Conservation (phyloP, 768 basidiomycete species). For the Tubosaeta sp. region DNA sequence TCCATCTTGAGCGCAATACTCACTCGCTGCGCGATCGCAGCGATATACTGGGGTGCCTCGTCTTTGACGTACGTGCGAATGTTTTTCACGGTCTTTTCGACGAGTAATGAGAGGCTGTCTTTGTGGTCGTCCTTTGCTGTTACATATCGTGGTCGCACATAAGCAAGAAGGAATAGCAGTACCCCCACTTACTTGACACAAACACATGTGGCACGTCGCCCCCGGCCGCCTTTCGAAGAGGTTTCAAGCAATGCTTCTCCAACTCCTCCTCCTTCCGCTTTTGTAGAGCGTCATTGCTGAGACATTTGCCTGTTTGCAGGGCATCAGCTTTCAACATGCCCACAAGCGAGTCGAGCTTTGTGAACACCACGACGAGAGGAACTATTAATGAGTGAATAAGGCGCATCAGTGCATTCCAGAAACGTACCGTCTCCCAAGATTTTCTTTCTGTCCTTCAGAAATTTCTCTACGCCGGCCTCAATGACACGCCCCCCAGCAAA, state of each 20-base stretch:
- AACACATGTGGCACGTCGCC: background rate
- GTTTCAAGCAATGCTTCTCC: background rate
- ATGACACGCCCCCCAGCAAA: background rate
- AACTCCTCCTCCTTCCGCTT: background rate
- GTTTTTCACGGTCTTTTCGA: background rate
- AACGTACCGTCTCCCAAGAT: slow-evolving; percentile 9
- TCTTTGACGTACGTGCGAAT: background rate
- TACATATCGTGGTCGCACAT: background rate
- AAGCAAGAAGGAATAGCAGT: background rate
- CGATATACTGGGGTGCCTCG: background rate
- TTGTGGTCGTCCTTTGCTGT: background rate
- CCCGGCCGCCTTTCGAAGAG: background rate
- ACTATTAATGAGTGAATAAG: background rate
- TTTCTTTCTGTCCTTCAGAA: background rate
- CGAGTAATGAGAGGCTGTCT: background rate
- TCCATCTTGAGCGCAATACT: background rate
- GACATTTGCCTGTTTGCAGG: background rate
- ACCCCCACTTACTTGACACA: background rate
- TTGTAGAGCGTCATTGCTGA: background rate
- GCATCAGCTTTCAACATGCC: background rate
- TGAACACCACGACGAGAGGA: slow-evolving; percentile 5
- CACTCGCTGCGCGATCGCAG: slow-evolving; percentile 3
- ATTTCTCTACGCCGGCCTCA: background rate
- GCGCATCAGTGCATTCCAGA: too few relatives aligned
- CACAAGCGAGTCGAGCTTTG: slow-evolving; percentile 6